phyloP scores from a whole-genome alignment of 768 basidiomycete species.

The Rossbeevera mucosa region DNA sequence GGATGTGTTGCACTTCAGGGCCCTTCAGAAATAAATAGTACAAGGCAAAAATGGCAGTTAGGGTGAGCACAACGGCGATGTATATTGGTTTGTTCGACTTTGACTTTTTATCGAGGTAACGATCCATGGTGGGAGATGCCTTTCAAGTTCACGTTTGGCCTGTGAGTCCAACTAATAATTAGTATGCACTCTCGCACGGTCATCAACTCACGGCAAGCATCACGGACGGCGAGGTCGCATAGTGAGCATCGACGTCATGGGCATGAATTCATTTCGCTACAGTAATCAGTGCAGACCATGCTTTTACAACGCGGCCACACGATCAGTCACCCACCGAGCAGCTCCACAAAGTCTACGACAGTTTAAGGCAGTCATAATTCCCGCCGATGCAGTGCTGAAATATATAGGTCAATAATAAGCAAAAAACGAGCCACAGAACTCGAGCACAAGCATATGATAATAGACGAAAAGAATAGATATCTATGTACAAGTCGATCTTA shows the following conservation, averaged over 20 bases:
- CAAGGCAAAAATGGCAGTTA: constrained; percentile 14
- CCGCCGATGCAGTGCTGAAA: neutral
- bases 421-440: neutral
- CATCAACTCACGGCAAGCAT: neutral
- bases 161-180: neutral
- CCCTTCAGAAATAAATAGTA: constrained; percentile 19
- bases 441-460: constrained; percentile 17
- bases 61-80: constrained; percentile 11
- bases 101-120: constrained; percentile 18
- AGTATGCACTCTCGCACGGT: neutral
- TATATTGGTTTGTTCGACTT: constrained; percentile 20
- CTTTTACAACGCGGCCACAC: neutral
- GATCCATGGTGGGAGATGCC: constrained; percentile 18
- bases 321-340: neutral
- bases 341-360: neutral
- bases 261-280: neutral
- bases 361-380: neutral
- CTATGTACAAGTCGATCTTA: constrained; percentile 29
- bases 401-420: neutral
- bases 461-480: constrained; percentile 24
- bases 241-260: neutral
- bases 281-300: neutral
- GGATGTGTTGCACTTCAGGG: constrained; percentile 15
- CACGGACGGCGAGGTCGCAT: neutral
- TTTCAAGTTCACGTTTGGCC: neutral